A percentile compares a stretch with the other conserved stretches of the same genome.
phyloP scores from a whole-genome alignment of 495 filamentous ascomycete genomes.

The Aspergillus conjunctus region DNA sequence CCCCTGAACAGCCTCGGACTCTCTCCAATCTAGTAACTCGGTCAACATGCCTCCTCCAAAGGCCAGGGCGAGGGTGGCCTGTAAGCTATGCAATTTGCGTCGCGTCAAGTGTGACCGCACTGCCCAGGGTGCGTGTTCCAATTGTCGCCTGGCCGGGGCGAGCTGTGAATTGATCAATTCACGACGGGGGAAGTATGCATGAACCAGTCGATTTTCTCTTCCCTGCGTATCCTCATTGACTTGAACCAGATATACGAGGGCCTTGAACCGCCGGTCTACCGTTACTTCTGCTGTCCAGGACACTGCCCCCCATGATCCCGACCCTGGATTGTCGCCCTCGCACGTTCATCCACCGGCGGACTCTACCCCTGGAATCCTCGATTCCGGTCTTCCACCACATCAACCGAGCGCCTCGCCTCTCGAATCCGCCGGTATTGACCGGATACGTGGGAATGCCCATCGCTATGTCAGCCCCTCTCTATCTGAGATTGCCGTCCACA shows the following conservation, averaged over 20 bases:
- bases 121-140: conserved; percentile 34
- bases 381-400: no score
- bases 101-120: conserved; percentile 40
- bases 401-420: no score
- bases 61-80: conserved; percentile 32
- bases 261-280: not conserved
- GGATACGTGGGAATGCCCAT: no score
- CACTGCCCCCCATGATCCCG: not conserved
- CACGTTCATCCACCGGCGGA: not conserved
- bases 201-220: no score
- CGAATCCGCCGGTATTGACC: no score
- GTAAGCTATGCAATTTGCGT: conserved; percentile 38
- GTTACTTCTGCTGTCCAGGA: no score
- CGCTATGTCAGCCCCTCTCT: conserved; percentile 10
- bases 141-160: conserved; percentile 32
- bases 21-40: no score
- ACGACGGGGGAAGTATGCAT: conserved; percentile 38
- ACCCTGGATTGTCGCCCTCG: not conserved
- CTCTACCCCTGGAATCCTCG: not conserved
- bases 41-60: not conserved
- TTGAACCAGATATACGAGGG: not conserved
- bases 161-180: conserved; percentile 38
- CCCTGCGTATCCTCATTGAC: no score
- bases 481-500: not conserved
- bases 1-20: no score